Evolutionary conservation across 2,329 filamentous ascomycete species (phyloP), one percentile per base, ranked within the genome.

Genomic region (Hypomyces perniciosus): DNA sequence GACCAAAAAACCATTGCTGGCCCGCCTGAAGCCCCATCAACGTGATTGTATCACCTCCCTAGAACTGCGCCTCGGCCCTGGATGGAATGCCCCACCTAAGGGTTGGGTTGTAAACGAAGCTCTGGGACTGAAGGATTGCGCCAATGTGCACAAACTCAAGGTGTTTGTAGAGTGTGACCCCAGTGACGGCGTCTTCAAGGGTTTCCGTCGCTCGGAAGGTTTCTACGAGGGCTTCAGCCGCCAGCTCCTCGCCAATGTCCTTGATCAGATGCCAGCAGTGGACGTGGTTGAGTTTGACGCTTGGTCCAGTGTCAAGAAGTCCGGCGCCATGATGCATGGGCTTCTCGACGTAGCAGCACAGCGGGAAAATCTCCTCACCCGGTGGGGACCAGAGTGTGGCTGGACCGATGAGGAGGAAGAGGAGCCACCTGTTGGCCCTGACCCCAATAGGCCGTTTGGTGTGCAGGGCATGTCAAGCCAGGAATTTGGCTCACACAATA

Each of bases 141-240:
- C 68, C 51, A 80, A 75, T 44, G 77, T 86, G 20, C 74, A 77
- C 30, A 73, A 72, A 10, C 64, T 91, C 44, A 80, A 76, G 28
- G 77, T 91, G 8, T 87, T 87, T 61, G 80, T 90, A 27, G 82
- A 90, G 65, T 80, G 79, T 56, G 87, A 91, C 60, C 86, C 87
- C 0, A 86, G 82, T 47, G 78, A 85, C 58, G 75, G 73, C 29
- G 70, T 82, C 20, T 89, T 88, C 59, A 78, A 80, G 49, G 86
- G 85, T 0, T 90, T 86, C 59, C 77, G 85, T 10, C 76, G 78
- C 28, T 75, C 76, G 1, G 77, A 84, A 28, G 80, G 83, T 1
- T 89, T 86, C 56, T 91, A 88, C 61, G 86, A 88, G 53, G 67
- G 66, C 5, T 90, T 90, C 61, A 83, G 79, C 28, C 70, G 75